phyloP scores from a whole-genome alignment of 371 early-diverging fungal genomes.

The Polyrhizophydium stewartii region DNA sequence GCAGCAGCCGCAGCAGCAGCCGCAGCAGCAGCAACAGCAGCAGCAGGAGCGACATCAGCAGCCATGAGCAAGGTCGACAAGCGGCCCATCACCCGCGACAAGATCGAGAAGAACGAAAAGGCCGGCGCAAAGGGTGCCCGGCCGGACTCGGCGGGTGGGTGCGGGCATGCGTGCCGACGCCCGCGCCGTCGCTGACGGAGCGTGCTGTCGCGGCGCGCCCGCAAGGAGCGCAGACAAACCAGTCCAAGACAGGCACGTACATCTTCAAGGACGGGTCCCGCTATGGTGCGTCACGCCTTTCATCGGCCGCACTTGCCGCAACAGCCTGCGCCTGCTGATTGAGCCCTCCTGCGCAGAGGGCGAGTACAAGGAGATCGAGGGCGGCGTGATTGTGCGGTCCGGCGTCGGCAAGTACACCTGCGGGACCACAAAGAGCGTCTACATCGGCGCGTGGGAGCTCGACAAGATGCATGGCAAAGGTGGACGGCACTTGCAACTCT shows the following conservation, averaged over 20 bases:
- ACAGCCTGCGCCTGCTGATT: background rate
- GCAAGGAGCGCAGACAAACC: slow-evolving; percentile 1
- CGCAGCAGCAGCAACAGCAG: no score
- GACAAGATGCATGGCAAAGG: slow-evolving; percentile 30
- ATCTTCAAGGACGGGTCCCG: slow-evolving; percentile 22
- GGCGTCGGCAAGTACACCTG: slow-evolving; percentile 12
- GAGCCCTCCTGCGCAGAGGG: slow-evolving; percentile 8
- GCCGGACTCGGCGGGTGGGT: no score
- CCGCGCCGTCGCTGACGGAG: no score
- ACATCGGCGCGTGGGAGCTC: slow-evolving; percentile 22
- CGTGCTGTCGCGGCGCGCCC: no score
- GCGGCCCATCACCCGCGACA: background rate
- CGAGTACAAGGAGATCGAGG: slow-evolving; percentile 17
- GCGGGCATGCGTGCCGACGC: no score
- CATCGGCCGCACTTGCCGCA: background rate
- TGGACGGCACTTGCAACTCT: background rate
- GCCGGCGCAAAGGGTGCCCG: background rate
- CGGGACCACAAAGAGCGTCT: slow-evolving; percentile 8
- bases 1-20: no score
- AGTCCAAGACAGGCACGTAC: slow-evolving; percentile 19
- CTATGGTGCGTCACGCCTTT: slow-evolving; percentile 15
- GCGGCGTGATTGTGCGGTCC: background rate
- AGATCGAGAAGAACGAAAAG: background rate
- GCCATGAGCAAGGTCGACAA: background rate
- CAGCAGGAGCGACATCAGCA: no score